phyloP scores from a whole-genome alignment of 2,329 filamentous ascomycete genomes.

The Aspergillus versicolor region DNA sequence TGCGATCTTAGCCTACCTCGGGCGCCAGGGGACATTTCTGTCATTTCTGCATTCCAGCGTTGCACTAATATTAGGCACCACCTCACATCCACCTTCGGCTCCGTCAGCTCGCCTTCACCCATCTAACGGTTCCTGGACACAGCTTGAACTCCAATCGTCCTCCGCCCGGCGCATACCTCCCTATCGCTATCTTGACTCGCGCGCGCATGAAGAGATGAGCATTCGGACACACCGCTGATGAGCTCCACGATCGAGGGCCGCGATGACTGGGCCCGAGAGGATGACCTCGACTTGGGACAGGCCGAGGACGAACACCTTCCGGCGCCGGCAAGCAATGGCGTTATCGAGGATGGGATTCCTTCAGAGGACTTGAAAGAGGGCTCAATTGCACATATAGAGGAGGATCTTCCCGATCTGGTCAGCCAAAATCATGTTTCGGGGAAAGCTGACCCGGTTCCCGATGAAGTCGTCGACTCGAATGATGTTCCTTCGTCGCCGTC shows the following conservation, averaged over 20 bases:
- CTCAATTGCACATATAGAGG: constrained; percentile 23
- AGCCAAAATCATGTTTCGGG: constrained; percentile 24
- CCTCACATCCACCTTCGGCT: not conserved
- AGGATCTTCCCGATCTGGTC: constrained; percentile 27
- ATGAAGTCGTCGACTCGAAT: constrained; percentile 16
- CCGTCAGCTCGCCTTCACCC: too few relatives aligned
- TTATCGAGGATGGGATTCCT: constrained; percentile 17
- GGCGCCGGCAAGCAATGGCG: constrained; percentile 28
- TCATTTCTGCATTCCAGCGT: not conserved
- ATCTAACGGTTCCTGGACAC: not conserved
- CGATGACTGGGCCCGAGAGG: constrained; percentile 60
- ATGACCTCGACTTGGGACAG: constrained; percentile 49
- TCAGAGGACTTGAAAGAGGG: constrained; percentile 20
- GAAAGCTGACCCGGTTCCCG: constrained; percentile 16
- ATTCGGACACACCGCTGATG: constrained; percentile 58
- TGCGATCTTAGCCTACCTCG: not conserved
- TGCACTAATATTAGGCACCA: not conserved
- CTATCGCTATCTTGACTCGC: not conserved
- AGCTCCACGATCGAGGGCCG: constrained; percentile 66
- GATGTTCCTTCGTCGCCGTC: constrained; percentile 23
- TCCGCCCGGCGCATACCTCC: not conserved
- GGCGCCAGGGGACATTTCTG: not conserved
- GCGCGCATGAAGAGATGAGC: constrained; percentile 49
- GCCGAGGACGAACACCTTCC: constrained; percentile 37
- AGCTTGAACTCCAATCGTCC: not conserved